Evolutionary conservation across 2,329 filamentous ascomycete species (phyloP).

Genomic region (Trichoderma asperellum): DNA sequence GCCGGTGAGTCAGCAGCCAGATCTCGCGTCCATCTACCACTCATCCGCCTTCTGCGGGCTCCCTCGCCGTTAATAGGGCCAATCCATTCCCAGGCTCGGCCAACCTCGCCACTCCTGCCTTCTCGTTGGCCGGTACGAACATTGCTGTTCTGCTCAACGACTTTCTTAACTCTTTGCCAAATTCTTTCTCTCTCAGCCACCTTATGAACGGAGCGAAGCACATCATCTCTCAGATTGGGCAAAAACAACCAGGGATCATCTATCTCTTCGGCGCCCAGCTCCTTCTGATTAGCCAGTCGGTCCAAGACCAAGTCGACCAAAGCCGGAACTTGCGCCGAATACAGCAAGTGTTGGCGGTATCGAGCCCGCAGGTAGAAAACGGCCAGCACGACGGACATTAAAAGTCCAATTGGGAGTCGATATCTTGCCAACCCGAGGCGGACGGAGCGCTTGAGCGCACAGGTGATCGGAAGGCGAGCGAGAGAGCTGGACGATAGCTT

Average conservation of each 20-base stretch:
- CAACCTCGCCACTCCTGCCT: constrained; percentile 66
- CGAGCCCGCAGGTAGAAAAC: constrained; percentile 66
- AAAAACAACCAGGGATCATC: constrained; percentile 83
- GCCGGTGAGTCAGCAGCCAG: constrained; percentile 43
- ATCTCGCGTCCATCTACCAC: constrained; percentile 52
- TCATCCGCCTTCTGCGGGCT: constrained; percentile 51
- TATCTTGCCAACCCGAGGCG: constrained; percentile 81
- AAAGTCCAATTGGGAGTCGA: constrained; percentile 79
- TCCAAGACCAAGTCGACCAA: constrained; percentile 85
- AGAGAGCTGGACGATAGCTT: constrained; percentile 83
- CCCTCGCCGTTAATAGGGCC: constrained; percentile 56
- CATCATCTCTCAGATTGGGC: constrained; percentile 87
- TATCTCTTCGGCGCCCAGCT: constrained; percentile 69
- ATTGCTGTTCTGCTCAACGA: constrained; percentile 94
- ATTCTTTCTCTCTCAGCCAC: constrained; percentile 75
- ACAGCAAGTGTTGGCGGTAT: constrained; percentile 65
- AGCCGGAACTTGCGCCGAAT: constrained; percentile 74
- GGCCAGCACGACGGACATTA: constrained; percentile 55
- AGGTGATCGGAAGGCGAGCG: constrained; percentile 86
- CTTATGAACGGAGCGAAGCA: constrained; percentile 80
- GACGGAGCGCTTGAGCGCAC: constrained; percentile 77
- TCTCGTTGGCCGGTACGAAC: constrained; percentile 75
- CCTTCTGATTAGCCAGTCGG: constrained; percentile 80
- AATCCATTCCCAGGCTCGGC: constrained; percentile 72
- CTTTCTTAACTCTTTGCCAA: constrained; percentile 79